Evolutionary conservation across 2,329 filamentous ascomycete genomes (phyloP).

Genomic region (Nannizziopsis arthrosporioides): DNA sequence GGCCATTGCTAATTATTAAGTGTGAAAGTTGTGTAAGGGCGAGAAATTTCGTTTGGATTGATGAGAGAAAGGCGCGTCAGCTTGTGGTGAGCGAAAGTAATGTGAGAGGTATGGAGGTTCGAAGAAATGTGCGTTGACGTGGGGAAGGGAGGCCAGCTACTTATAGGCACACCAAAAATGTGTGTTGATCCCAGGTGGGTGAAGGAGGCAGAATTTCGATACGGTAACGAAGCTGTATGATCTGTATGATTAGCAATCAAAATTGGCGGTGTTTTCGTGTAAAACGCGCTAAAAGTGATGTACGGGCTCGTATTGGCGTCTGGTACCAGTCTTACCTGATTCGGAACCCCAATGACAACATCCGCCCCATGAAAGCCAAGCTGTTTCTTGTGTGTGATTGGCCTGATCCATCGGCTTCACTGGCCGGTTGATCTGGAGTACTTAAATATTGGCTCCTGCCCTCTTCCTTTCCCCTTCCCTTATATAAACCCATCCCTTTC

Average conservation of each 20-base stretch:
- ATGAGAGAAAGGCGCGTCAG: slow-evolving; percentile 4
- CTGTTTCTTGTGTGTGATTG: slow-evolving; percentile 26
- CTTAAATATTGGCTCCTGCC: slow-evolving; percentile 24
- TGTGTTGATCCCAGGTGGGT: slow-evolving; percentile 35
- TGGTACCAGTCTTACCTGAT: slow-evolving; percentile 10
- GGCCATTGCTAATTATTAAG: slow-evolving; percentile 57
- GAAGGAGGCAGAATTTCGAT: slow-evolving; percentile 38
- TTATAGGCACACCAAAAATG: slow-evolving; percentile 34
- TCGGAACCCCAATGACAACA: slow-evolving; percentile 16
- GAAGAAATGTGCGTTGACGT: slow-evolving; percentile 20
- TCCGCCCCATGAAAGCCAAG: neutral
- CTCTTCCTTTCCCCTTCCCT: slow-evolving; percentile 17
- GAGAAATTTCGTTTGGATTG: neutral
- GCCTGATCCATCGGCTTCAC: slow-evolving; percentile 26
- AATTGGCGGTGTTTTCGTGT: neutral
- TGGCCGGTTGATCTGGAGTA: slow-evolving; percentile 34
- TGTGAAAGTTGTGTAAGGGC: slow-evolving; percentile 8
- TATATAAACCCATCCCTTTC: slow-evolving; percentile 22
- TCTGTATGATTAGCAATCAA: slow-evolving; percentile 34
- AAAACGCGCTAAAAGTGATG: neutral
- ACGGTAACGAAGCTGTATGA: slow-evolving; percentile 34
- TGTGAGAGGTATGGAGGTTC: slow-evolving; percentile 19
- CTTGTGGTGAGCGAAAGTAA: slow-evolving; percentile 23
- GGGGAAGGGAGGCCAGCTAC: slow-evolving; percentile 27
- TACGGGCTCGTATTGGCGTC: slow-evolving; percentile 6